Base-by-base conservation (phyloP, 1,139 yeast species). In the Tardiomyces digboiensis region DNA sequence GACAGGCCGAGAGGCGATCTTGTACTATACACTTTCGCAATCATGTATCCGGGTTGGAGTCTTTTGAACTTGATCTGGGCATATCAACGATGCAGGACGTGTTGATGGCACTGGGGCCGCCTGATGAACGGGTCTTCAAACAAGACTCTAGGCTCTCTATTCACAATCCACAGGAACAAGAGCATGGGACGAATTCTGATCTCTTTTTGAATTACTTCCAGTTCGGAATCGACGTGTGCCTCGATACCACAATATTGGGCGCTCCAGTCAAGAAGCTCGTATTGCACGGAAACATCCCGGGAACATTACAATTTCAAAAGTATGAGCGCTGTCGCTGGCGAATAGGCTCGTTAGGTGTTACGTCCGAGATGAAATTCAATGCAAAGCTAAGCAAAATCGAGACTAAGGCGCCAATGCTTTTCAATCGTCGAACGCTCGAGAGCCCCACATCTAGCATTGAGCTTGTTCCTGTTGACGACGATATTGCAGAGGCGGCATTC, bases 271-370 rank as follows among this genome's bases (percentile, higher is more conserved):
- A 55, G 41, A 61, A 61, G 47, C 39, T 61, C 10, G 51, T 61
- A 14, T 26, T 61, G 3, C 66, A 61, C 42, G 62, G 64, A 20
- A 61, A 61, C 46, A 45, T 60, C 16, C 65, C 66, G 2, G 61
- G 61, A 5, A 50, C 61, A 18, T 48, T 58, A 19, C 44, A 52
- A 4, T 61, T 61, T 42, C 61, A 57, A 39, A 57, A 52, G 42
- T 59, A 60, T 41, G 49, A 49, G 40, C 48, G 64, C 5, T 61
- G 65, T 41, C 49, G 62, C n/a, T 61, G 65, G 65, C 29, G 53
- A 21, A 21, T 29, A n/a, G 38, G 39, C 12, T 39, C 42, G 5
- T 42, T 33, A 12, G 40, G 42, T n/a, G 41, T 49, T 13, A 46
- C 44, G 7, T 54, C 56, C 7, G 60, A 55, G 39, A 40, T 42